phyloP scores from a whole-genome alignment of 768 basidiomycete species.

The Amanita subjunquillea region DNA sequence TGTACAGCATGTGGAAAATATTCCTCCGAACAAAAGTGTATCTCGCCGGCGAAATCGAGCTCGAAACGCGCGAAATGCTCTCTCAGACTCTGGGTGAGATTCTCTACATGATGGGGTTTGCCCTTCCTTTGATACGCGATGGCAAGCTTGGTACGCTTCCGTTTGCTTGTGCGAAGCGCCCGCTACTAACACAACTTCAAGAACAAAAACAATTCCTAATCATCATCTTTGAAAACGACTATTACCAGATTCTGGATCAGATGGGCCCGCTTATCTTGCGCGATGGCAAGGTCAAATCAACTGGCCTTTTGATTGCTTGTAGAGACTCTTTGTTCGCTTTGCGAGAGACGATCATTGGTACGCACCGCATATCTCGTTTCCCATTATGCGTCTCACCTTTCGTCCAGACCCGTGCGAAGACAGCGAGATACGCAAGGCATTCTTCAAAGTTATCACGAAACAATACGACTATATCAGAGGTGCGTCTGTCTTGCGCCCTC shows the following conservation, averaged over 20 bases:
- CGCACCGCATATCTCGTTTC: not conserved
- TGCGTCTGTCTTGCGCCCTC: not conserved
- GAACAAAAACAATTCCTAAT: not conserved
- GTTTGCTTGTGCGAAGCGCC: not conserved
- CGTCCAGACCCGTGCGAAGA: not conserved
- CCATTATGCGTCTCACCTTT: not conserved
- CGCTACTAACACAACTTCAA: not conserved
- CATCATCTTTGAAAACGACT: not conserved
- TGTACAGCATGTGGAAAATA: not conserved
- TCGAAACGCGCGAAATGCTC: not conserved
- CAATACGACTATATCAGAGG: not conserved
- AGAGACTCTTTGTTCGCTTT: not conserved
- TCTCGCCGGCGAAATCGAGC: not conserved
- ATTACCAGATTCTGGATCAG: not conserved
- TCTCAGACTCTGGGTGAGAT: not conserved
- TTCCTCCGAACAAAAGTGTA: not conserved
- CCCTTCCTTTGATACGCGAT: not conserved
- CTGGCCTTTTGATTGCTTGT: not conserved
- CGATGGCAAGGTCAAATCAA: not conserved
- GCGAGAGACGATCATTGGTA: not conserved
- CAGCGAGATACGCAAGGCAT: not conserved
- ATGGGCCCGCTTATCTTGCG: not conserved
- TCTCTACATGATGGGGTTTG: not conserved
- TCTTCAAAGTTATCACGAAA: not conserved
- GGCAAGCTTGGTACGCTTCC: not conserved